A percentile compares a stretch with the other conserved stretches of the same genome.
phyloP scores from a whole-genome alignment of 371 early-diverging fungal species.

The Mortierella sp. region DNA sequence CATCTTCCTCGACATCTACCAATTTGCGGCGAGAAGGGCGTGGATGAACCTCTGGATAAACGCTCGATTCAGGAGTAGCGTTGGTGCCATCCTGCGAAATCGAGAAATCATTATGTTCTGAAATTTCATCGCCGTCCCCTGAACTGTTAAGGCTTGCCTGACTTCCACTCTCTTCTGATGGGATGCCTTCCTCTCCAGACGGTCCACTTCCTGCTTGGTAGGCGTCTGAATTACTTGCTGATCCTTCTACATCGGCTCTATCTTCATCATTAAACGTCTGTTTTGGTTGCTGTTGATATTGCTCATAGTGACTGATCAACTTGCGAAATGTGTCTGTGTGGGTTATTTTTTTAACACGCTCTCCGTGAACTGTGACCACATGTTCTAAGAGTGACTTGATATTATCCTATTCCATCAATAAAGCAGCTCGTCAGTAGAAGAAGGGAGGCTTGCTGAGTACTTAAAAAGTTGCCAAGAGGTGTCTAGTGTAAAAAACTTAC shows the following conservation, averaged over 20 bases:
- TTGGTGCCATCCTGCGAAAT: background rate
- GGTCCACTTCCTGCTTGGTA: slow-evolving; percentile 7
- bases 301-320: slow-evolving; percentile 70
- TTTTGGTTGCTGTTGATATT: slow-evolving; percentile 50
- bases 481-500: slow-evolving; percentile 56
- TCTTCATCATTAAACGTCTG: slow-evolving; percentile 31
- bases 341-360: slow-evolving; percentile 68
- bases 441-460: background rate
- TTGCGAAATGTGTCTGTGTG: slow-evolving; percentile 71
- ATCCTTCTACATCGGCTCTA: slow-evolving; percentile 19
- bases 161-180: background rate
- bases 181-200: background rate
- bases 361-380: slow-evolving; percentile 70
- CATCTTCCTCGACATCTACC: background rate
- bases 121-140: slow-evolving; percentile 68
- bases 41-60: background rate
- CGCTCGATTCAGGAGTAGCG: background rate
- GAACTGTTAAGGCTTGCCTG: slow-evolving; percentile 65
- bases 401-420: slow-evolving; percentile 63
- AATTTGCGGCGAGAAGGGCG: slow-evolving; percentile 1
- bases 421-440: background rate
- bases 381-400: slow-evolving; percentile 75
- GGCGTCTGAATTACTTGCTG: background rate
- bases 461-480: background rate
- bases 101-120: slow-evolving; percentile 9